phyloP scores from a whole-genome alignment of 1,284 basidiomycete species.

The Phaffia rhodozyma region DNA sequence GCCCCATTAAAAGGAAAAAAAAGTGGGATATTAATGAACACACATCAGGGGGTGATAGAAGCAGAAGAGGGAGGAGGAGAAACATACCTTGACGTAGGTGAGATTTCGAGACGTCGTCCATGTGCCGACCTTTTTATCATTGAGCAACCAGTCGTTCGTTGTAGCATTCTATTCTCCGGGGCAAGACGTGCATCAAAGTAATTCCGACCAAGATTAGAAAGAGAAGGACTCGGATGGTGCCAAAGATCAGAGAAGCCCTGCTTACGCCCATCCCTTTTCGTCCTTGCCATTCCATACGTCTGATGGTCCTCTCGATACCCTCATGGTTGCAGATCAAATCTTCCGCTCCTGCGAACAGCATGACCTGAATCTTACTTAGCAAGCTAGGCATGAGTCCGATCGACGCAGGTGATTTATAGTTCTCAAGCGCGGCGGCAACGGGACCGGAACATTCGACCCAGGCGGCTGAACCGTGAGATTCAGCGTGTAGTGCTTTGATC shows the following conservation, averaged over 20 bases:
- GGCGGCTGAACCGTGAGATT: constrained; percentile 51
- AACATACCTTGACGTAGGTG: constrained; percentile 73
- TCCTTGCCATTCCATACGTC: constrained; percentile 73
- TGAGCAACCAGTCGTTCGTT: constrained; percentile 65
- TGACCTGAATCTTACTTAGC: constrained; percentile 60
- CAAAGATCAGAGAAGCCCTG: constrained; percentile 20
- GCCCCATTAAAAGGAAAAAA: neutral
- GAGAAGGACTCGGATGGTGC: neutral
- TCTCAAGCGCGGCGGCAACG: constrained; percentile 54
- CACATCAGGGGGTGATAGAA: neutral
- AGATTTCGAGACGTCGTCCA: constrained; percentile 83
- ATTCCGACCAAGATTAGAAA: neutral
- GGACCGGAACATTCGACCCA: constrained; percentile 80
- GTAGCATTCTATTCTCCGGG: constrained; percentile 49
- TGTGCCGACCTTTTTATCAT: constrained; percentile 64
- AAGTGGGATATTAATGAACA: no score
- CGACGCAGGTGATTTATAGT: constrained; percentile 51
- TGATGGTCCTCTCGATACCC: constrained; percentile 76
- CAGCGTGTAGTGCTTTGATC: constrained; percentile 68
- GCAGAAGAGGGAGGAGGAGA: neutral
- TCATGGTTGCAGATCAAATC: constrained; percentile 94
- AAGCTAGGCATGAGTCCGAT: constrained; percentile 68
- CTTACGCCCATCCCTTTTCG: constrained; percentile 69
- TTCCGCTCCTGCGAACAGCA: constrained; percentile 90
- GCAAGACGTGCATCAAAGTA: neutral